Conservation (phyloP, 352 stramenopile species). For the Pythium biforme region DNA sequence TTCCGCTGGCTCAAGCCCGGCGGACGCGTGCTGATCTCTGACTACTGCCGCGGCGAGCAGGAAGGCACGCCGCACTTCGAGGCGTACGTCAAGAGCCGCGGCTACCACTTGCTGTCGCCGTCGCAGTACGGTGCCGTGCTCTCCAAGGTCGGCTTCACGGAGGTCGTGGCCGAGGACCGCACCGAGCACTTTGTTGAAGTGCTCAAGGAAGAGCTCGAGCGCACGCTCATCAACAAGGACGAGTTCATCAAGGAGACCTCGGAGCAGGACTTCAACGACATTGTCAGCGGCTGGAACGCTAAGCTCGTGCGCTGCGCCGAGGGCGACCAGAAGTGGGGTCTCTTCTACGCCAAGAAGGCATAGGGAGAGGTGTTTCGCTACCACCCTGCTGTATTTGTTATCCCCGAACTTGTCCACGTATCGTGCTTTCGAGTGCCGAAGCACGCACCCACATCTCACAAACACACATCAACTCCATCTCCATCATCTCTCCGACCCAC, state of each 20-base stretch:
- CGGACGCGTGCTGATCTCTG: constrained; percentile 59
- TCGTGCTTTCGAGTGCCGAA: constrained; percentile 1
- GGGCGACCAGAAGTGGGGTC: constrained; percentile 45
- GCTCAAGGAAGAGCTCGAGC: constrained; percentile 35
- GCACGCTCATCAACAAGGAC: constrained; percentile 32
- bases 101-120: constrained; percentile 35
- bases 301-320: constrained; percentile 41
- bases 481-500: not conserved
- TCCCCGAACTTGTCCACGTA: constrained; percentile 1
- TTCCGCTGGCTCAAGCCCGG: constrained; percentile 67
- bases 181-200: constrained; percentile 41
- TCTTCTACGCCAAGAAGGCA: constrained; percentile 34
- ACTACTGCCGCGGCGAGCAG: constrained; percentile 44
- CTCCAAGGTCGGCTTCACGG: constrained; percentile 27
- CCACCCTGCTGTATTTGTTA: constrained; percentile 1
- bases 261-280: constrained; percentile 38
- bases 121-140: constrained; percentile 34
- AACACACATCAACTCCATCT: not conserved
- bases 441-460: constrained; percentile 4
- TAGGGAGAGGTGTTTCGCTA: not conserved
- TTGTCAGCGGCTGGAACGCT: constrained; percentile 38
- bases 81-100: constrained; percentile 36
- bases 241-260: constrained; percentile 42
- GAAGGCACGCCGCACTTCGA: constrained; percentile 27
- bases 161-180: constrained; percentile 35